These are phyloP conservation scores for Moesziomyces sp. DNA, from an alignment of 1,284 basidiomycete species.

Conservation along the genomic window DNA sequence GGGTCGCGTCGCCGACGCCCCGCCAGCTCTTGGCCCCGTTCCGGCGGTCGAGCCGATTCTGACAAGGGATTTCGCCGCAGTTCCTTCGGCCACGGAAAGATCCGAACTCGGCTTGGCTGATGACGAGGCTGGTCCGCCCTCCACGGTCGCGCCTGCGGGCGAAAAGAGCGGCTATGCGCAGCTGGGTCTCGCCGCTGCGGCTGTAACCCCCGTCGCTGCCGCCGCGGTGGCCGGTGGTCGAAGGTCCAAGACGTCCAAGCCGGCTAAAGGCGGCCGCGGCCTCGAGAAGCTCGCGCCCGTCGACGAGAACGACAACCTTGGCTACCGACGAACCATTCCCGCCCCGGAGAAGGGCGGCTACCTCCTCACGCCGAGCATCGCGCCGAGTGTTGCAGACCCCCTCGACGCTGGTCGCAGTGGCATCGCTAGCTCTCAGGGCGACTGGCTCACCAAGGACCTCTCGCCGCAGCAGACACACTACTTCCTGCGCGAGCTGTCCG, in stretches of 20 bases:
- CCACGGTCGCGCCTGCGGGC: constrained; percentile 10
- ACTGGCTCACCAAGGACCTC: constrained; percentile 56
- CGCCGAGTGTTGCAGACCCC: constrained; percentile 48
- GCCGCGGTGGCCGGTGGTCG: constrained; percentile 5
- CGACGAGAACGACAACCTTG: constrained; percentile 20
- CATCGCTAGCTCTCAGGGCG: constrained; percentile 14
- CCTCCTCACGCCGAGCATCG: constrained; percentile 48
- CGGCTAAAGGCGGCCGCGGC: constrained; percentile 26
- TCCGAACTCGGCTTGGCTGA: constrained; percentile 23
- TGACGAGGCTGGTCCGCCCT: constrained; percentile 22
- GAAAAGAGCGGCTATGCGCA: constrained; percentile 34
- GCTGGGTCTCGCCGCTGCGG: constrained; percentile 30
- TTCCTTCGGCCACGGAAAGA: constrained; percentile 15
- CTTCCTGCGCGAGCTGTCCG: constrained; percentile 56
- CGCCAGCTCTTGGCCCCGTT: constrained; percentile 12
- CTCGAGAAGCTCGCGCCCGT: constrained; percentile 39
- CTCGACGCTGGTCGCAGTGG: constrained; percentile 29
- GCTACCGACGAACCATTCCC: constrained; percentile 26
- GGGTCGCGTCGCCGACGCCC: background rate
- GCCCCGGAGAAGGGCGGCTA: constrained; percentile 27
- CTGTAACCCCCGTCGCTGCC: constrained; percentile 9
- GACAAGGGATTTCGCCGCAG: constrained; percentile 24
- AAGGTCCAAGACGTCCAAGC: constrained; percentile 18
- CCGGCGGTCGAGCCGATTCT: constrained; percentile 5
- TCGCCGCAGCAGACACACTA: constrained; percentile 59